These are phyloP conservation scores for Fraxinus albicans DNA, from an alignment of 305 asterid genomes.

Conservation along the genomic window DNA sequence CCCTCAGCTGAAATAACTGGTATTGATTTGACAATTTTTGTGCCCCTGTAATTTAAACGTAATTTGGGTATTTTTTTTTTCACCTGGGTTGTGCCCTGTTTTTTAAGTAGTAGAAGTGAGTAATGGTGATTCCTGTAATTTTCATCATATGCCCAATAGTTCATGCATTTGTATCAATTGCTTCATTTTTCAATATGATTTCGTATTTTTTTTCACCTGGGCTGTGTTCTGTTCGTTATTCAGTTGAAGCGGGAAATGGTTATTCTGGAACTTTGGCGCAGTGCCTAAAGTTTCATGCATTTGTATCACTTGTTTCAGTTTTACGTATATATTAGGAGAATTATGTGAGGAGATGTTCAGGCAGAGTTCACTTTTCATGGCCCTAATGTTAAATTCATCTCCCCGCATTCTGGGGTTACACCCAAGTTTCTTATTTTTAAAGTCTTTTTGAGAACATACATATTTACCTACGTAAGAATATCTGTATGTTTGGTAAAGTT, in stretches of 20 bases:
- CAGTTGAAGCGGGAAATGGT: background rate
- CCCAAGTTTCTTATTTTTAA: background rate
- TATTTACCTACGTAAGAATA: background rate
- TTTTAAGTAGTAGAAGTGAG: background rate
- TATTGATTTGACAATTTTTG: slow-evolving; percentile 17
- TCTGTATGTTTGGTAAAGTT: background rate
- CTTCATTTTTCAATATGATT: background rate
- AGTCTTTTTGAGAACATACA: background rate
- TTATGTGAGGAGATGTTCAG: background rate
- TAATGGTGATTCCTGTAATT: background rate
- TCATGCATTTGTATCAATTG: background rate
- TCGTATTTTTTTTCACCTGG: background rate
- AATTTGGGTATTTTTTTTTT: background rate
- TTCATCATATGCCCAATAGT: background rate
- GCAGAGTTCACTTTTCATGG: background rate
- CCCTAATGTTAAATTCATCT: background rate
- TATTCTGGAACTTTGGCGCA: background rate
- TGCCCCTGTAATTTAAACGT: background rate
- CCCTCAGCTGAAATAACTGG: slow-evolving; percentile 68
- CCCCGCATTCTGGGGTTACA: background rate
- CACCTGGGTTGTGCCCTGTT: background rate
- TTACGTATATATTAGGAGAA: background rate
- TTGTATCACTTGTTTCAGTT: background rate
- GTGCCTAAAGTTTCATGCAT: background rate
- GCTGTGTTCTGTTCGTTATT: background rate